Conservation (phyloP, 805 yeast genomes). For the Candida awuae region DNA sequence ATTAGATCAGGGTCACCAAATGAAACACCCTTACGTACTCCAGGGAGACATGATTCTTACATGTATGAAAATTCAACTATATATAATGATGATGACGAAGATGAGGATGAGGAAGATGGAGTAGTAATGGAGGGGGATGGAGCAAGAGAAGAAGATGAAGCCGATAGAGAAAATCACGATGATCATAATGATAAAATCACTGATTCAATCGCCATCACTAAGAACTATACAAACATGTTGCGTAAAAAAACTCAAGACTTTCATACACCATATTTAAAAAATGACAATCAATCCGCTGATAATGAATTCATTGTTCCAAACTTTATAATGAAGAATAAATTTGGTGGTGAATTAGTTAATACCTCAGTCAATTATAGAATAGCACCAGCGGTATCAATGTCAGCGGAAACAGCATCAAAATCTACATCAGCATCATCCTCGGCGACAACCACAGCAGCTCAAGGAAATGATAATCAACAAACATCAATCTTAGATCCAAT, state of each 20-base stretch:
- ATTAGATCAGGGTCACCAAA: constrained; percentile 19
- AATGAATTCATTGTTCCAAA: constrained; percentile 22
- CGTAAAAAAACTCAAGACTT: too few species aligned
- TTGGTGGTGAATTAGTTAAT: constrained; percentile 22
- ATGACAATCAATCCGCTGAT: not conserved
- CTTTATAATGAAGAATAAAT: constrained; percentile 22
- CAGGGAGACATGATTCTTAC: constrained; percentile 12
- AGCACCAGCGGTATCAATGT: too few species aligned
- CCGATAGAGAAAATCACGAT: not conserved
- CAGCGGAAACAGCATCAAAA: too few species aligned
- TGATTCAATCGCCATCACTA: too few species aligned
- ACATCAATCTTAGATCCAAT: constrained; percentile 9
- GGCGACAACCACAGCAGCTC: too few species aligned
- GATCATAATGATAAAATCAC: not conserved
- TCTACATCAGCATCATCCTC: too few species aligned
- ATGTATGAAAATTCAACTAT: constrained; percentile 8
- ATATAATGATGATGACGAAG: constrained; percentile 4
- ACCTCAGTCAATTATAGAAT: too few species aligned
- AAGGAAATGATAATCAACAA: constrained; percentile 1
- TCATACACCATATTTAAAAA: not conserved
- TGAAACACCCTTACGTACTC: constrained; percentile 25
- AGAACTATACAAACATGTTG: too few species aligned
- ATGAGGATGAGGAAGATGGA: constrained; percentile 10
- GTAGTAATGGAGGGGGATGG: constrained; percentile 7
- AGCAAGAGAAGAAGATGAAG: constrained; percentile 2